Conservation (phyloP, 1,139 yeast genomes). For the Petasospora rhodanensis region DNA sequence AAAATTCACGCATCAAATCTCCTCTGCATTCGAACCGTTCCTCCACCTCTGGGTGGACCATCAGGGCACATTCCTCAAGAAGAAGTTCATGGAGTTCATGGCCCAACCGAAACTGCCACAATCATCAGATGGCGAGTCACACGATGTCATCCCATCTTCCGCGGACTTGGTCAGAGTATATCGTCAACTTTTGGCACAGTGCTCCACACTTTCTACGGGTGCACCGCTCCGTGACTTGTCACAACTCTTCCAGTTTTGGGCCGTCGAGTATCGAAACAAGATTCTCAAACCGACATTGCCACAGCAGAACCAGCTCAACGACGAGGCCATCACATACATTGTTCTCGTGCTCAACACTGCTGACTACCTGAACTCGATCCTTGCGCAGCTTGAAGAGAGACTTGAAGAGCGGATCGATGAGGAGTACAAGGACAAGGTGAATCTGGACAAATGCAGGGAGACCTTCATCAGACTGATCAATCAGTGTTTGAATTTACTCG, state of each 20-base stretch:
- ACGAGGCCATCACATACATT: constrained; percentile 61
- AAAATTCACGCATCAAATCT: constrained; percentile 38
- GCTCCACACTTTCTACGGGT: constrained; percentile 71
- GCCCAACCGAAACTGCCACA: constrained; percentile 38
- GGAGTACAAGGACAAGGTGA: constrained; percentile 32
- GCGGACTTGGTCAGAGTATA: constrained; percentile 81
- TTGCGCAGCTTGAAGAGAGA: constrained; percentile 69
- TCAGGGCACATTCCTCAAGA: constrained; percentile 62
- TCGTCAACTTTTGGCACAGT: constrained; percentile 67
- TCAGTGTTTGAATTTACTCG: constrained; percentile 51
- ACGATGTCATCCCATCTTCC: constrained; percentile 67
- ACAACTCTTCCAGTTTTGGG: constrained; percentile 60
- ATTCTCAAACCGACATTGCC: constrained; percentile 62
- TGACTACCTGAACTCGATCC: constrained; percentile 79
- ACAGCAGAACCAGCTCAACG: constrained; percentile 38
- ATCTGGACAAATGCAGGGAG: constrained; percentile 55
- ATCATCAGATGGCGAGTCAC: constrained; percentile 31
- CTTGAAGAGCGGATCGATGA: constrained; percentile 46
- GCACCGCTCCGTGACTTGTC: constrained; percentile 62
- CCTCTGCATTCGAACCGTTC: constrained; percentile 80
- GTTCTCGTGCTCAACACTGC: constrained; percentile 82
- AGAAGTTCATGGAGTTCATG: constrained; percentile 58
- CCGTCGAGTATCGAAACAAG: constrained; percentile 58
- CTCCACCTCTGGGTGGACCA: constrained; percentile 82
- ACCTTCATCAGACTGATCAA: constrained; percentile 56